Evolutionary conservation across 371 early-diverging fungal genomes (phyloP), one percentile per base, ranked within the genome.

Genomic region (Choanephora cucurbitarum): DNA sequence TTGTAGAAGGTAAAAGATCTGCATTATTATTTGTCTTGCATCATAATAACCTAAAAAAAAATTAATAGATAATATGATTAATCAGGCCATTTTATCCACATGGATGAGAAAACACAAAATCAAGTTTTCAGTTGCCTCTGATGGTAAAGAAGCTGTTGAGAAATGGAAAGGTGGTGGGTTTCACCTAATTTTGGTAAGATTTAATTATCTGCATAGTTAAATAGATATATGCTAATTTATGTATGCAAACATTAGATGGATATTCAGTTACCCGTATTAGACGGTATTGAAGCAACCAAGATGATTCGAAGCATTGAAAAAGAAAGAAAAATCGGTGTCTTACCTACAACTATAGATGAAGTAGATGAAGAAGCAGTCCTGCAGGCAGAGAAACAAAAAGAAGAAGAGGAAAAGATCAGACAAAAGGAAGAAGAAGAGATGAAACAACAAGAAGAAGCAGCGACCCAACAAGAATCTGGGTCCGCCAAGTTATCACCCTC

Each of bases 241-340:
- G n/a, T n/a, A n/a, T n/a, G n/a, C n/a, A n/a, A n/a, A n/a, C n/a
- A n/a, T n/a, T 67, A 87, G 81, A 90, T 91, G 90, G 93, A 93
- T 69, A 86, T 93, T 60, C 86, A 90, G 67, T 77, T 93, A 58
- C 91, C 91, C 6, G 84, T 88, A 1, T 87, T 91, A 89, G 85
- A 88, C 59, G 93, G 93, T 51, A 87, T 93, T 21, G 81, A 85
- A 52, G 90, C 90, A 3, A 91, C 93, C 2, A 81, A 85, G 17
- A 78, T 73, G 67, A 93, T 91, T 46, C 83, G 91, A 31, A 66
- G 68, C 0, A 51, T 89, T 52, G 93, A 91, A 66, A 80, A 79
- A 53, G 70, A 75, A 31, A 73, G 82, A 55, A 81, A 81, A 66
- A 85, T 84, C 53, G 86, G 86, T 3, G 81, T 83, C 1, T 66